A percentile compares a stretch with the other conserved stretches of the same genome.
phyloP scores from a whole-genome alignment of 1,139 yeast genomes.

The Zygosaccharomyces sapae region DNA sequence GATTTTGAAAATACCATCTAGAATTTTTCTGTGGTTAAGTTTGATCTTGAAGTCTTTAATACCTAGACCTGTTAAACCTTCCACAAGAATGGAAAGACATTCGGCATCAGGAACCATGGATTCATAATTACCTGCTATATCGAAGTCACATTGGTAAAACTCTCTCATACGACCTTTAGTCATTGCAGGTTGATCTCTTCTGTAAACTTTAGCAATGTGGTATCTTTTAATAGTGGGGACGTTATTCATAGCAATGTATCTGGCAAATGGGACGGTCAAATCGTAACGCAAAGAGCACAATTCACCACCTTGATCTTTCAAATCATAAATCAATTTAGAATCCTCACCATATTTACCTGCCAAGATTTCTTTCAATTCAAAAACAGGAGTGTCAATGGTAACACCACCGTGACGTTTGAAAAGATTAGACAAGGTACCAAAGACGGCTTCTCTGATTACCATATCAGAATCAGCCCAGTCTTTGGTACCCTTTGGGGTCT shows the following conservation, averaged over 20 bases:
- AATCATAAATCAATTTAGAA: slow-evolving; percentile 87
- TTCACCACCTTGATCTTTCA: slow-evolving; percentile 98
- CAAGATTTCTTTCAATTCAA: slow-evolving; percentile 88
- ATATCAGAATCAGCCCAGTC: slow-evolving; percentile 98
- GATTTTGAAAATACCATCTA: slow-evolving; percentile 91
- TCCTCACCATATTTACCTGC: slow-evolving; percentile 98
- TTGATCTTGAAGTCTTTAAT: slow-evolving; percentile 85
- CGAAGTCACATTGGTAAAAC: slow-evolving; percentile 97
- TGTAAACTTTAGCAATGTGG: slow-evolving; percentile 95
- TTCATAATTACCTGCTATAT: slow-evolving; percentile 88
- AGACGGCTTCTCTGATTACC: slow-evolving; percentile 87
- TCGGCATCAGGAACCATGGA: slow-evolving; percentile 96
- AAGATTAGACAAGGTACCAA: slow-evolving; percentile 61
- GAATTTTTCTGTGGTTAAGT: slow-evolving; percentile 87
- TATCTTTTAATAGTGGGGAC: slow-evolving; percentile 84
- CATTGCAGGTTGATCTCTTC: slow-evolving; percentile 99
- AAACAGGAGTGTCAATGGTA: slow-evolving; percentile 96
- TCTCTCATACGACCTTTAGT: slow-evolving; percentile 99
- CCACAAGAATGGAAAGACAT: slow-evolving; percentile 71
- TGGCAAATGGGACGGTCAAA: slow-evolving; percentile 94
- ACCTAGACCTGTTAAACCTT: slow-evolving; percentile 79
- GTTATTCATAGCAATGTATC: slow-evolving; percentile 93
- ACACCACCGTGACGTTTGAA: slow-evolving; percentile 97
- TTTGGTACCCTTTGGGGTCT: slow-evolving; percentile 95
- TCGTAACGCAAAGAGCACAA: slow-evolving; percentile 91